Evolutionary conservation across 257 asterid genomes (phyloP), one percentile per base, ranked within the genome.

Genomic region (Apocynum venetum): DNA sequence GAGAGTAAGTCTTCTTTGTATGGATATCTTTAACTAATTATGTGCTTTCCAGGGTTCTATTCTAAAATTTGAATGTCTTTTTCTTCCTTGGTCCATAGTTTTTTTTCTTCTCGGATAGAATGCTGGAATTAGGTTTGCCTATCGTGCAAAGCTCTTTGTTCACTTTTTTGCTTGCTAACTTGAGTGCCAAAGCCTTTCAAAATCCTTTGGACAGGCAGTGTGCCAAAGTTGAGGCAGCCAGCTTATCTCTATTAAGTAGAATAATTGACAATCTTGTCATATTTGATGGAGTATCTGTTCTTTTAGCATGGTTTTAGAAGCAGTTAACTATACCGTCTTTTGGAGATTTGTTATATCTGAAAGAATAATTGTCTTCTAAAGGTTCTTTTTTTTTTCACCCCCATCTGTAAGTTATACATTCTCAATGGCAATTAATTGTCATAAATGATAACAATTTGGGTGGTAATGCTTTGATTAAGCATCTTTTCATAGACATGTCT

Each of bases 1-100:
- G 90, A 84, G 77, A 82, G 90, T 87, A 79, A 87, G 88, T 66
- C 19, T 78, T 36, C 46, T 44, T 47, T 55, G 6, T 75, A 4
- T 9, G 7, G 66, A 38, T 31, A 1, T 13, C 12, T 35, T 64
- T 74, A 48, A 15, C 79, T 2, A 77, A 53, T 55, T 20, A 55
- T 41, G 69, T 69, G 40, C 51, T 78, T n/a, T 43, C 47, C 40
- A 0, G 25, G 20, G 41, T 25, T 68, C 17, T 31, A 67, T 43
- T 67, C 48, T 1, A 43, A 19, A 13, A 9, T 40, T 53, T 12
- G 31, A 25, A 25, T 25, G 31, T 25, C 31, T 8, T 49, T 49
- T 40, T 11, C 59, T 71, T 63, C 55, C 11, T 64, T 63, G 59
- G 48, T 57, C 4, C 36, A 17, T 46, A 60, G 6, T 25, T 41